These are phyloP conservation scores for Phytophthora hibernalis DNA, from an alignment of 352 stramenopile genomes.

Conservation along the genomic window DNA sequence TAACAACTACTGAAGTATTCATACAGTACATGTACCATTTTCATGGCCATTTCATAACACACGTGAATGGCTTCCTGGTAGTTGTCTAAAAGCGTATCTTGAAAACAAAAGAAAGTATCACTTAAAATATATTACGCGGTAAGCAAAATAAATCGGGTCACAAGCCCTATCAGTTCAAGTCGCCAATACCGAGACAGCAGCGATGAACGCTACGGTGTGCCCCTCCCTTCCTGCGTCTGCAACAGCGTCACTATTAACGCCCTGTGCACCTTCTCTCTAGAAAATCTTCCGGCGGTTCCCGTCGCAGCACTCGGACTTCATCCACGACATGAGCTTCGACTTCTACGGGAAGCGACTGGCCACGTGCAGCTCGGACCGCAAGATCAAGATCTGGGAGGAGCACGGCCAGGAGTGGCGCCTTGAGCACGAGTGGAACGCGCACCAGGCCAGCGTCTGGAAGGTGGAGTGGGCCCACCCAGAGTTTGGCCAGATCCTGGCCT, in stretches of 20 bases:
- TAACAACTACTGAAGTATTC: too few relatives aligned
- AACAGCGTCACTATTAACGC: not conserved
- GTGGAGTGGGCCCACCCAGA: conserved; percentile 96
- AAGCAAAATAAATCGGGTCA: too few relatives aligned
- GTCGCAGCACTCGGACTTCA: conserved; percentile 91
- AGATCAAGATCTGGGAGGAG: conserved; percentile 93
- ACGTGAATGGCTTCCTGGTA: too few relatives aligned
- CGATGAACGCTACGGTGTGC: conserved; percentile 36
- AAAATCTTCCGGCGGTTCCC: conserved; percentile 85
- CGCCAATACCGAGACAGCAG: not conserved
- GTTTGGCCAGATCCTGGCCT: conserved; percentile 96
- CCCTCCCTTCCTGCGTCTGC: not conserved
- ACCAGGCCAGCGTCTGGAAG: conserved; percentile 93
- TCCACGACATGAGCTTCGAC: conserved; percentile 94
- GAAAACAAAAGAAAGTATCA: too few relatives aligned
- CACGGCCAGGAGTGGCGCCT: conserved; percentile 85
- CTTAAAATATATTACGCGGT: too few relatives aligned
- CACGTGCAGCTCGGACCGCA: conserved; percentile 92
- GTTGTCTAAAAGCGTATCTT: too few relatives aligned
- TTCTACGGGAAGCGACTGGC: conserved; percentile 93
- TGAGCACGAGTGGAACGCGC: conserved; percentile 90
- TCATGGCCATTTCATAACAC: too few relatives aligned
- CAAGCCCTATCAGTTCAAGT: not conserved
- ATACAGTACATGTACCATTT: too few relatives aligned
- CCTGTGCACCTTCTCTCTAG: conserved; percentile 26